A percentile compares a stretch with the other conserved stretches of the same genome.
Evolutionary conservation across 208 protist genomes (phyloP).

Genomic region (Trichomonas tenax): DNA sequence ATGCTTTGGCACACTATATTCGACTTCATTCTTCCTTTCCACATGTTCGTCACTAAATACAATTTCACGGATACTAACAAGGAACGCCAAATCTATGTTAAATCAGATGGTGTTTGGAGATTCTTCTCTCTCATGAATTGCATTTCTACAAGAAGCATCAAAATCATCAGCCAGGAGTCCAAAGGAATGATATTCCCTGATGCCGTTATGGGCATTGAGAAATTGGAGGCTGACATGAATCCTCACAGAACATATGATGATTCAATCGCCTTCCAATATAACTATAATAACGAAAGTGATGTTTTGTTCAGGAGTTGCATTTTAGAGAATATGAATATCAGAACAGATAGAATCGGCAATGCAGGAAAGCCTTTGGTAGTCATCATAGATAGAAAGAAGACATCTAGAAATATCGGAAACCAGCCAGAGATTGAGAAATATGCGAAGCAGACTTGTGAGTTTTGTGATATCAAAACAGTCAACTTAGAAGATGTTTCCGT

Average conservation of each 20-base stretch:
- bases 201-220: background rate
- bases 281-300: background rate
- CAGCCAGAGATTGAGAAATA: background rate
- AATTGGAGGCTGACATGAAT: background rate
- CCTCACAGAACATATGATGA: background rate
- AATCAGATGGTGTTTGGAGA: background rate
- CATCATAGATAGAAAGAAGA: background rate
- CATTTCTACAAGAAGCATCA: background rate
- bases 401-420: background rate
- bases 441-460: background rate
- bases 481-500: background rate
- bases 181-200: background rate
- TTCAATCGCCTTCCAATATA: background rate
- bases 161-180: background rate
- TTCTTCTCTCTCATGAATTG: background rate
- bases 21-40: background rate
- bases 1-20: background rate
- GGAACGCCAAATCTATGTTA: background rate
- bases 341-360: background rate
- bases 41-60: background rate
- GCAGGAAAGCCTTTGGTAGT: background rate
- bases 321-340: background rate
- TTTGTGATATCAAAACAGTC: background rate
- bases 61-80: background rate
- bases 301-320: background rate